These are phyloP conservation scores for Saxophila tyrrhenica DNA, from an alignment of 495 filamentous ascomycete species.

Conservation along the genomic window DNA sequence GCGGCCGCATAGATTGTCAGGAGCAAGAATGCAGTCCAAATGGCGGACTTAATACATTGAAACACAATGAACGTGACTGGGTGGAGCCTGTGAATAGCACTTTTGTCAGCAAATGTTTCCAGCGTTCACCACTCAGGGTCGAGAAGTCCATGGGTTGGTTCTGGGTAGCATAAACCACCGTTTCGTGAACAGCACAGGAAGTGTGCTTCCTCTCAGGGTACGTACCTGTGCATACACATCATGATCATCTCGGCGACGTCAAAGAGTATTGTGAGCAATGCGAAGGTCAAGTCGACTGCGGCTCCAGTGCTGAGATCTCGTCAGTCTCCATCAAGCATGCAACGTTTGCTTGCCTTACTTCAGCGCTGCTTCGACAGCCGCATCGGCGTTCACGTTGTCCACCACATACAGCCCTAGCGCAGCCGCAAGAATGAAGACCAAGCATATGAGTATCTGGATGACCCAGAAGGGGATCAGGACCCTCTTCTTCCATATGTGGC, in stretches of 20 bases:
- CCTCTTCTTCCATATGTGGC: conserved; percentile 25
- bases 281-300: conserved; percentile 17
- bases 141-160: too few species aligned
- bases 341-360: neutral
- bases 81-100: conserved; percentile 19
- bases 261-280: conserved; percentile 7
- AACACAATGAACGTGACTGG: conserved; percentile 25
- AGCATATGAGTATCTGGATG: conserved; percentile 20
- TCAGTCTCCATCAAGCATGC: neutral
- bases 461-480: conserved; percentile 32
- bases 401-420: conserved; percentile 8
- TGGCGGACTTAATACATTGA: conserved; percentile 22
- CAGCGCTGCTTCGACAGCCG: neutral
- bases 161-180: too few species aligned
- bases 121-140: too few species aligned
- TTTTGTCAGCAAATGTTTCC: too few species aligned
- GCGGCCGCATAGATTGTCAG: conserved; percentile 15
- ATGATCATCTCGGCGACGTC: conserved; percentile 24
- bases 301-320: neutral
- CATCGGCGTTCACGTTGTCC: neutral
- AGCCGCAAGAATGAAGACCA: conserved; percentile 10
- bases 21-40: conserved; percentile 24
- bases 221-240: conserved; percentile 8
- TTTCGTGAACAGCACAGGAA: too few species aligned
- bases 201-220: too few species aligned